phyloP scores from a whole-genome alignment of 306 rosid genomes.

The Prunus dulcis region DNA sequence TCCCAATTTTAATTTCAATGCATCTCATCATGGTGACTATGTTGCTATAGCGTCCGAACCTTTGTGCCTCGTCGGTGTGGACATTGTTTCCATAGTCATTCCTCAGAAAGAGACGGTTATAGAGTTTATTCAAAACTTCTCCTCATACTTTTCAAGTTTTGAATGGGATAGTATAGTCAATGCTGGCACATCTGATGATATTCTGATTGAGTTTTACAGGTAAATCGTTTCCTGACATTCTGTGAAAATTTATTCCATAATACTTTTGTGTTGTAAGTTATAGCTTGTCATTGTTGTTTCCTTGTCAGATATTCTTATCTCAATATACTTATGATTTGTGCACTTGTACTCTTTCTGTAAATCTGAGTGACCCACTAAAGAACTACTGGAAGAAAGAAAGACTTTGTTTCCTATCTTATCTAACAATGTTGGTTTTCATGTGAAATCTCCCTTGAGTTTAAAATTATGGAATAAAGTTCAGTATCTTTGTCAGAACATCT shows the following conservation, averaged over 20 bases:
- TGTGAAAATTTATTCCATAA: too few relatives aligned
- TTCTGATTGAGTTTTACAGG: constrained; percentile 73
- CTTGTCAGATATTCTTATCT: background rate
- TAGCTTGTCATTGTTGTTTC: too few relatives aligned
- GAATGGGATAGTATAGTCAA: constrained; percentile 70
- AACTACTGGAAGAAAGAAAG: background rate
- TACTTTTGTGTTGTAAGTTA: too few relatives aligned
- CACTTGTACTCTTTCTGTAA: background rate
- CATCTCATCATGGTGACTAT: constrained; percentile 87
- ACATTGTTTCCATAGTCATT: constrained; percentile 55
- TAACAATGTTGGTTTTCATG: background rate
- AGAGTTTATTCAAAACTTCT: constrained; percentile 52
- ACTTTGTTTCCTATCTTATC: background rate
- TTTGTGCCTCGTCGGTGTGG: constrained; percentile 79
- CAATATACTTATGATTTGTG: background rate
- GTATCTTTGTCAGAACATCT: background rate
- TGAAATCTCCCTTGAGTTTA: background rate
- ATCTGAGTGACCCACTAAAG: background rate
- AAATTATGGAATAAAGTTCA: background rate
- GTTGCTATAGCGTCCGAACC: constrained; percentile 95
- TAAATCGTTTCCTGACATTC: constrained; percentile 5
- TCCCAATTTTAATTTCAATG: constrained; percentile 88
- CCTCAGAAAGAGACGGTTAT: constrained; percentile 55
- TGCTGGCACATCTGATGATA: constrained; percentile 52
- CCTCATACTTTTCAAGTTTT: constrained; percentile 64